These are phyloP conservation scores for Claviceps pusilla DNA, from an alignment of 2,329 filamentous ascomycete genomes.

Conservation along the genomic window DNA sequence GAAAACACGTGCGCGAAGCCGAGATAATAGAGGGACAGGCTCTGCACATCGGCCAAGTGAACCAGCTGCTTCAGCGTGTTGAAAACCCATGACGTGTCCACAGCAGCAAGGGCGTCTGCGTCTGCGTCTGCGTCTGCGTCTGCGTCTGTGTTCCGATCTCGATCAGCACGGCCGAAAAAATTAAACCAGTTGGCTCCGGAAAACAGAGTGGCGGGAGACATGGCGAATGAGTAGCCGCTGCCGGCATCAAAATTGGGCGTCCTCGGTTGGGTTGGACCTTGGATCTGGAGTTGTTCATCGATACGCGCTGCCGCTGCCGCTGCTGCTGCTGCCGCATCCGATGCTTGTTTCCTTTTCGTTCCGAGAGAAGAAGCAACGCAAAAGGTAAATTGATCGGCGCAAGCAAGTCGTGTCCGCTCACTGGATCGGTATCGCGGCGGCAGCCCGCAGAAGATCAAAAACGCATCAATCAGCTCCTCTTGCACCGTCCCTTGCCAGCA, in stretches of 20 bases:
- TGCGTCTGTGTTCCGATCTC: constrained; percentile 7
- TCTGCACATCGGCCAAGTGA: constrained; percentile 19
- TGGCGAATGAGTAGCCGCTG: constrained; percentile 13
- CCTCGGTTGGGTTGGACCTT: constrained; percentile 10
- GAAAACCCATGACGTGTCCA: constrained; percentile 33
- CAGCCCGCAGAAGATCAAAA: constrained; percentile 52
- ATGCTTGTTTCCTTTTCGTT: not conserved
- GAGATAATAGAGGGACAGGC: constrained; percentile 53
- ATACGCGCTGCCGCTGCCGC: not conserved
- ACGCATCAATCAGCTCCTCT: constrained; percentile 48
- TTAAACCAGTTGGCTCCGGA: constrained; percentile 29
- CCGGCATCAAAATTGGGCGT: constrained; percentile 17
- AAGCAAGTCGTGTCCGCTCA: constrained; percentile 17
- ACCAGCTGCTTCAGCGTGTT: constrained; percentile 44
- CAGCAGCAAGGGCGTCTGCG: constrained; percentile 1
- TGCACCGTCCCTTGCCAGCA: constrained; percentile 19
- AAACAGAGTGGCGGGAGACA: constrained; percentile 40
- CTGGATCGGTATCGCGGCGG: constrained; percentile 30
- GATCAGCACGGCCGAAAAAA: constrained; percentile 17
- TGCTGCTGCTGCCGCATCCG: not conserved
- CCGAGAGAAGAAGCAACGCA: not conserved
- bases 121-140: too few species aligned
- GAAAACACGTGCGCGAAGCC: constrained; percentile 45
- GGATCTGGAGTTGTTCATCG: constrained; percentile 7
- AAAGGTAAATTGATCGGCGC: constrained; percentile 17